Evolutionary conservation across 441 rosid genomes (phyloP), one percentile per base, ranked within the genome.

Genomic region (Gossypium laxum): DNA sequence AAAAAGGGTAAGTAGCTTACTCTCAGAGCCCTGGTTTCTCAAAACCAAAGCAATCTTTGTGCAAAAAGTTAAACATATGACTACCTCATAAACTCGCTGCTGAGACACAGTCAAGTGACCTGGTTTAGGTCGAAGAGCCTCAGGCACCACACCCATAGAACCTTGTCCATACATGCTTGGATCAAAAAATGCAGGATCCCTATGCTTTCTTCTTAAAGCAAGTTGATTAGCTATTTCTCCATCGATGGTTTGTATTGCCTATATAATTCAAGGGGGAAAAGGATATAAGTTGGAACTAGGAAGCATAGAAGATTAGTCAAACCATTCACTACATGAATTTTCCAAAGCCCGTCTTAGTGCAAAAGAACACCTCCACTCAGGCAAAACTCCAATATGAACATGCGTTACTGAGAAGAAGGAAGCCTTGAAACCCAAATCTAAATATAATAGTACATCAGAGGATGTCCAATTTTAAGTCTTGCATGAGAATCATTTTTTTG

Each of bases 21-120:
- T 3, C 48, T 61, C 55, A 56, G 18, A n/a, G 56, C 74, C 64
- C 50, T 47, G 38, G 43, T 67, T 69, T 75, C 76, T 67, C 8
- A 56, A 67, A 62, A 68, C 22, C 34, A 58, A 76, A 70, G 24
- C 45, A 72, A 10, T 69, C 43, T 66, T 15, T 54, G 60, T 67
- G 48, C 17, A 67, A 69, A 72, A 74, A 41, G 47, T 8, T 41
- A 41, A 38, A 18, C 21, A 22, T n/a, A 30, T 71, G 34, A 0
- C 28, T 82, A 91, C 99, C 96, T 92, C 98, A 64, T 96, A 96
- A 79, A 96, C 99, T 72, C 96, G 88, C 85, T 91, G 98, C 72
- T 96, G 98, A 77, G 98, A 88, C 43, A 83, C 64, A 21, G 99
- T 86, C 74, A 96, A 80, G 67, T 96, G 96, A 58, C 98, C 97